Percentiles rank a stretch among this genome's conserved stretches.
Evolutionary conservation across 2,329 filamentous ascomycete genomes (phyloP).

Genomic region (Exophiala aquamarina): DNA sequence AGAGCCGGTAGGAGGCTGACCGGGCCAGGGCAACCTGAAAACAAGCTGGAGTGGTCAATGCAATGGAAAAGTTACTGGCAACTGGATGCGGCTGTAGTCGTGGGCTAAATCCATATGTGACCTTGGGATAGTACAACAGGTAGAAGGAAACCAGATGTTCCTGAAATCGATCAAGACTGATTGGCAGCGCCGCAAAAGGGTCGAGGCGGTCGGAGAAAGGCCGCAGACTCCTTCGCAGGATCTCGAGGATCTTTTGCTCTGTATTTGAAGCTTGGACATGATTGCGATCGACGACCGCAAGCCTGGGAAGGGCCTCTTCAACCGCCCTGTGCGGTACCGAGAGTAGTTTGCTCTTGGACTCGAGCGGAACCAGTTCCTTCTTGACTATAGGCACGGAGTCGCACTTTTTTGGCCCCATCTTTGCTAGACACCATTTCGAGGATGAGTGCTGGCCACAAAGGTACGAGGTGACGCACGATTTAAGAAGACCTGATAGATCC

Average conservation of each 20-base stretch:
- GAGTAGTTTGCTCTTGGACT: background rate
- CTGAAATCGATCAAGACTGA: conserved; percentile 21
- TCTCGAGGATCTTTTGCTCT: conserved; percentile 19
- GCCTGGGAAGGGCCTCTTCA: background rate
- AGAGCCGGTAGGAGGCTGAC: conserved; percentile 23
- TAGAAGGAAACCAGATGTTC: conserved; percentile 25
- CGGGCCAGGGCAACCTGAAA: conserved; percentile 25
- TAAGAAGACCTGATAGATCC: no score
- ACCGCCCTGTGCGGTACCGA: background rate
- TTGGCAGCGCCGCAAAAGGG: conserved; percentile 22
- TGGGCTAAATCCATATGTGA: conserved; percentile 25
- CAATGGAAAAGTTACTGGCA: conserved; percentile 26
- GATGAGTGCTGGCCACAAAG: background rate
- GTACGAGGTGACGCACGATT: no score
- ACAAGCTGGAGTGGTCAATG: conserved; percentile 23
- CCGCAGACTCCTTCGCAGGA: conserved; percentile 18
- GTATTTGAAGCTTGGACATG: conserved; percentile 7
- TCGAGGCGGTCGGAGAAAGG: conserved; percentile 23
- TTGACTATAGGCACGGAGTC: conserved; percentile 11
- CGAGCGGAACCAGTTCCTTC: conserved; percentile 13
- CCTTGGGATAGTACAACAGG: conserved; percentile 23
- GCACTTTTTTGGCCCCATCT: conserved; percentile 11
- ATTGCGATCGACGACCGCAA: conserved; percentile 2
- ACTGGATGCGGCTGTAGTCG: conserved; percentile 23
- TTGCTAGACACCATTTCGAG: conserved; percentile 8